A percentile compares a stretch with the other conserved stretches of the same genome.
Evolutionary conservation across 2,329 filamentous ascomycete genomes (phyloP).

Genomic region (Alternaria tenuissima): DNA sequence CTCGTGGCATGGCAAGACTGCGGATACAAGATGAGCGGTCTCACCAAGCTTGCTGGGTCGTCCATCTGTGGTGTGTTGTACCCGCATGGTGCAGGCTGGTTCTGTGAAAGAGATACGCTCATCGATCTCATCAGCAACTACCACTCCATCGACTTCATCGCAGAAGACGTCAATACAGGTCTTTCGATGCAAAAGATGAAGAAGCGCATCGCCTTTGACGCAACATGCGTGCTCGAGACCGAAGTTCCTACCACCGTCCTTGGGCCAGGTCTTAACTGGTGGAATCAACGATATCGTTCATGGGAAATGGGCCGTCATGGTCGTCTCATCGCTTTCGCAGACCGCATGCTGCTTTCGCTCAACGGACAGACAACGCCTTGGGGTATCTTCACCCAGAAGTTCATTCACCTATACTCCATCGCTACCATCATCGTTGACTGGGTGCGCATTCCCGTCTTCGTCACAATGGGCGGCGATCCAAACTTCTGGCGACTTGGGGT

Average conservation of each 20-base stretch:
- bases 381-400: slow-evolving; percentile 28
- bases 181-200: slow-evolving; percentile 25
- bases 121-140: slow-evolving; percentile 27
- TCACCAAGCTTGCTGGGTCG: slow-evolving; percentile 23
- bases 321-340: slow-evolving; percentile 23
- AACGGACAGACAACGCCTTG: slow-evolving; percentile 17
- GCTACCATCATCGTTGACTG: slow-evolving; percentile 26
- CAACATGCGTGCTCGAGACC: slow-evolving; percentile 23
- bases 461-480: slow-evolving; percentile 20
- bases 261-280: slow-evolving; percentile 28
- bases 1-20: slow-evolving; percentile 30
- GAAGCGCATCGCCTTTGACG: slow-evolving; percentile 27
- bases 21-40: slow-evolving; percentile 23
- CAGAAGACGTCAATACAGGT: slow-evolving; percentile 27
- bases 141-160: slow-evolving; percentile 31
- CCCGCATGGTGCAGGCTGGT: slow-evolving; percentile 31
- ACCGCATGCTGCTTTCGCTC: slow-evolving; percentile 21
- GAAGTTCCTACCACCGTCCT: slow-evolving; percentile 29
- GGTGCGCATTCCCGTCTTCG: slow-evolving; percentile 24
- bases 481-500: slow-evolving; percentile 21
- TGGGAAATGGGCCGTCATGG: slow-evolving; percentile 33
- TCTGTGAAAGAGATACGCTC: slow-evolving; percentile 24
- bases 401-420: slow-evolving; percentile 26
- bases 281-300: slow-evolving; percentile 22
- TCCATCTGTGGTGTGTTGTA: slow-evolving; percentile 26